These are phyloP conservation scores for Actinomucor elegans DNA, from an alignment of 371 early-diverging fungal species.

Conservation along the genomic window DNA sequence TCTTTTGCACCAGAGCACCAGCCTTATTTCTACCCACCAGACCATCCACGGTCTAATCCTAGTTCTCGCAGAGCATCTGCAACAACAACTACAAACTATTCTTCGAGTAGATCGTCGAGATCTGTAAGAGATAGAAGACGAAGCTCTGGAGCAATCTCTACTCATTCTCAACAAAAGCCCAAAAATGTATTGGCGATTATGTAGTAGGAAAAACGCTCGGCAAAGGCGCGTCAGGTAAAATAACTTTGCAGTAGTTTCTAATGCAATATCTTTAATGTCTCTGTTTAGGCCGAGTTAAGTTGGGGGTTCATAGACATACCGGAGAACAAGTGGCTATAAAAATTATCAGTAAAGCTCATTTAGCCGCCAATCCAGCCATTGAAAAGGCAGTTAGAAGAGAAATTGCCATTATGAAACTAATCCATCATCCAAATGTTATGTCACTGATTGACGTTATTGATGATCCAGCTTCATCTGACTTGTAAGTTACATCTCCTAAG, in stretches of 20 bases:
- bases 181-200: slow-evolving; percentile 52
- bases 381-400: slow-evolving; percentile 70
- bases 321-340: slow-evolving; percentile 54
- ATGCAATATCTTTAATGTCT: not conserved
- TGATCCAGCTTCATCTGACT: slow-evolving; percentile 58
- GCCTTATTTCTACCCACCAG: slow-evolving; percentile 21
- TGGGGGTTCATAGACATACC: slow-evolving; percentile 42
- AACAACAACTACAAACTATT: slow-evolving; percentile 19
- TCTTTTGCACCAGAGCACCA: slow-evolving; percentile 8
- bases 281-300: slow-evolving; percentile 43
- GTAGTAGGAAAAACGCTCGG: slow-evolving; percentile 51
- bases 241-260: not conserved
- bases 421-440: slow-evolving; percentile 72
- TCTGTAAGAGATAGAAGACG: slow-evolving; percentile 38
- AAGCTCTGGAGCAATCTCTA: slow-evolving; percentile 45
- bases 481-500: slow-evolving; percentile 53
- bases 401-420: slow-evolving; percentile 75
- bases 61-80: slow-evolving; percentile 34
- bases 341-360: slow-evolving; percentile 49
- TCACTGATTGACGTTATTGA: slow-evolving; percentile 73
- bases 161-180: slow-evolving; percentile 36
- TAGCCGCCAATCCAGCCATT: slow-evolving; percentile 57
- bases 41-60: slow-evolving; percentile 12
- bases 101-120: slow-evolving; percentile 23
- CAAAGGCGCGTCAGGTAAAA: slow-evolving; percentile 53